These are phyloP conservation scores for Acacia acuminata DNA, from an alignment of 306 rosid species.

Conservation along the genomic window DNA sequence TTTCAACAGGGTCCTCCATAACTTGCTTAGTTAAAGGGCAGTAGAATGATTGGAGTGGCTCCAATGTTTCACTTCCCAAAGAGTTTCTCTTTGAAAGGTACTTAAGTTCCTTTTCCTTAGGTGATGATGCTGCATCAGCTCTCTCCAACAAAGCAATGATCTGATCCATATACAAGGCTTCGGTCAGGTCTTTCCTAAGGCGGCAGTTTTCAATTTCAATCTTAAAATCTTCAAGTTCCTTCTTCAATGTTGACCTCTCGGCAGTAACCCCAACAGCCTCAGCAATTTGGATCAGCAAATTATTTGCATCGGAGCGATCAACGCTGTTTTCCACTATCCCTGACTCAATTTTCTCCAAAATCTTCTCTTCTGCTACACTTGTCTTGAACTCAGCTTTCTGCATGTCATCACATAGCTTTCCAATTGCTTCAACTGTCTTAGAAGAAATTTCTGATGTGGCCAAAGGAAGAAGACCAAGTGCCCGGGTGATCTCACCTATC, in stretches of 20 bases:
- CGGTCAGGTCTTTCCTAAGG: not conserved
- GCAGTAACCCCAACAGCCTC: not conserved
- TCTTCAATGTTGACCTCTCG: not conserved
- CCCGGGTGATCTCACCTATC: not conserved
- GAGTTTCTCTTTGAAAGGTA: not conserved
- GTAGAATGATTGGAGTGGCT: not conserved
- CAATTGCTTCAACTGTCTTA: not conserved
- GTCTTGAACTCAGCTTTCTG: not conserved
- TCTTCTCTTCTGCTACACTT: not conserved
- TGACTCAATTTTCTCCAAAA: not conserved
- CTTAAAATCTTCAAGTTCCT: not conserved
- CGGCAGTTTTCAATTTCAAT: not conserved
- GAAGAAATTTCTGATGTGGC: not conserved
- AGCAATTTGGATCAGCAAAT: not conserved
- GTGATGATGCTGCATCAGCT: not conserved
- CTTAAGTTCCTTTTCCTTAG: not conserved
- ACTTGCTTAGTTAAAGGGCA: not conserved
- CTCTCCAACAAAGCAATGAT: not conserved
- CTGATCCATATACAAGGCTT: not conserved
- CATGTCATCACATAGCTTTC: not conserved
- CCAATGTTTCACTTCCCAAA: not conserved
- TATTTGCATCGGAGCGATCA: not conserved
- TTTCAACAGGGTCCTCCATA: not conserved
- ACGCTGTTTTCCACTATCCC: not conserved
- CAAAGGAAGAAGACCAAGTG: not conserved